These are phyloP conservation scores for Echria macrotheca DNA, from an alignment of 495 filamentous ascomycete genomes.

Conservation along the genomic window DNA sequence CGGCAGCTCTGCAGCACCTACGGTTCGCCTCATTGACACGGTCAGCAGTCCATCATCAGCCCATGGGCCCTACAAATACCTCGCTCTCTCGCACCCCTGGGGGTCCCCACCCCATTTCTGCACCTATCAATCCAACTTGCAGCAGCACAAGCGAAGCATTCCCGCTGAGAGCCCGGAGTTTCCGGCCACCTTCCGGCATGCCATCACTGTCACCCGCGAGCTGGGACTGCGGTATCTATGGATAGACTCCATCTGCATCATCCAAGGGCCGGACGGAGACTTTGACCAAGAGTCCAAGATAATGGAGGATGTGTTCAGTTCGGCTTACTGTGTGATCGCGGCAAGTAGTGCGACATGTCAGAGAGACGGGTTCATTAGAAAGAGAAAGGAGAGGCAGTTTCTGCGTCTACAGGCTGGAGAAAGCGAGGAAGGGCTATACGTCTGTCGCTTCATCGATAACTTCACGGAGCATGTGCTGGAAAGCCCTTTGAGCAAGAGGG, in stretches of 20 bases:
- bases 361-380: constrained; percentile 23
- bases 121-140: constrained; percentile 4
- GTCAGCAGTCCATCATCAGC: neutral
- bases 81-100: constrained; percentile 21
- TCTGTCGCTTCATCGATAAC: constrained; percentile 28
- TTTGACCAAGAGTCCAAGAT: constrained; percentile 27
- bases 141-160: constrained; percentile 4
- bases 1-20: constrained; percentile 1
- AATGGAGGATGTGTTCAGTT: constrained; percentile 37
- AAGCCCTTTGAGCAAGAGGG: constrained; percentile 28
- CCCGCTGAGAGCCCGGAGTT: constrained; percentile 3
- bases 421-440: constrained; percentile 15
- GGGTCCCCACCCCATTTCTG: constrained; percentile 8
- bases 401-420: too few relatives aligned
- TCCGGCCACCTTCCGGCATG: constrained; percentile 19
- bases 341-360: constrained; percentile 23
- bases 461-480: constrained; percentile 30
- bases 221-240: constrained; percentile 24
- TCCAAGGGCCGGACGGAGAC: constrained; percentile 31
- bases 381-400: constrained; percentile 2
- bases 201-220: constrained; percentile 17
- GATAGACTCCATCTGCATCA: constrained; percentile 42
- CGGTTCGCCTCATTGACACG: constrained; percentile 11
- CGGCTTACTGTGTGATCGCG: constrained; percentile 30
- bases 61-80: constrained; percentile 1